Base-by-base conservation (phyloP, 805 yeast genomes). In the Candida oleophila region DNA sequence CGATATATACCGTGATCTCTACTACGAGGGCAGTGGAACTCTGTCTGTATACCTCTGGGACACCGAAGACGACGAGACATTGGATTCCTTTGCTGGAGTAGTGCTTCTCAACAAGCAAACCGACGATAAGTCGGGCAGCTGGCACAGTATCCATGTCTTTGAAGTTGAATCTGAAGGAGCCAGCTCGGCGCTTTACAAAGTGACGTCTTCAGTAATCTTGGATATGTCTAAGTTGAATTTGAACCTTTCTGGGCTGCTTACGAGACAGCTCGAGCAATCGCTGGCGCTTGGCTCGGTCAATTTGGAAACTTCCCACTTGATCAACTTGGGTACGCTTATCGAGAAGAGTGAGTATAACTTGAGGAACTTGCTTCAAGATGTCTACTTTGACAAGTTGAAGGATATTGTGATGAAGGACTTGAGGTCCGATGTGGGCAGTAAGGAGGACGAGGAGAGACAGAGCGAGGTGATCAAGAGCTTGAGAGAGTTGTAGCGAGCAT, bases 121-220 rank as follows among this genome's bases (percentile, higher is more conserved):
- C 3, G 76, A 70, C 22, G 75, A 69, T 49, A 61, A 61, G 32
- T 58, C 64, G 25, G 87, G 91, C 12, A 72, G 76, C 43, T 92
- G 99, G 99, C 96, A 94, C 65, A 82, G 94, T 45, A 87, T 92
- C 52, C 98, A 92, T 64, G 98, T 92, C 8, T 79, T 94, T 54
- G 97, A 92, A 64, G 84, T 85, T 7, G 65, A 64, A 5, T 74
- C 76, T 0, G 73, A 70, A 39, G 55, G 65, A 18, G 54, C 66
- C 4, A 49, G 63, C 2, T 66, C 71, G 36, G 71, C 76, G 16
- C 49, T 57, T 9, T 94, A 92, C 64, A 83, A 83, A 53, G 69
- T 92, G 49, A 92, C 98, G 2, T 83, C 96, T 1, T 89, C 97
- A 0, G 87, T 94, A 35, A 89, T 94, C 41, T 75, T 92, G 48